phyloP scores from a whole-genome alignment of 495 filamentous ascomycete species.

The Penicillium antarcticum region DNA sequence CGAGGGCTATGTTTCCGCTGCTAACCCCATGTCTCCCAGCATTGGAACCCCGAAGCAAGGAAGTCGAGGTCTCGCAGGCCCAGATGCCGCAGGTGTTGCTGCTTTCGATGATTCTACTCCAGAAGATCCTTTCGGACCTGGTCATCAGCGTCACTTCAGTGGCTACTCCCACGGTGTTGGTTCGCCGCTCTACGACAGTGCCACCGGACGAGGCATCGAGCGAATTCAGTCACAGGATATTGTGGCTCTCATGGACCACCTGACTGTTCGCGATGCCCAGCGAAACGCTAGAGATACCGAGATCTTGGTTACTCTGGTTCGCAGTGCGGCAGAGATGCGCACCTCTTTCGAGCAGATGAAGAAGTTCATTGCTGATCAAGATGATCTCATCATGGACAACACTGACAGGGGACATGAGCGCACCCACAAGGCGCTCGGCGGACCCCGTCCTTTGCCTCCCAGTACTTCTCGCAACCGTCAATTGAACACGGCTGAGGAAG shows the following conservation, averaged over 20 bases:
- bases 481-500: conserved; percentile 60
- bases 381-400: conserved; percentile 76
- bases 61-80: conserved; percentile 56
- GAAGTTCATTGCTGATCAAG: conserved; percentile 80
- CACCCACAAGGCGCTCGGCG: conserved; percentile 75
- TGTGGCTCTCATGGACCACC: conserved; percentile 95
- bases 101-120: conserved; percentile 58
- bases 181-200: conserved; percentile 85
- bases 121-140: conserved; percentile 56
- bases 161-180: conserved; percentile 78
- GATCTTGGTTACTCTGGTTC: conserved; percentile 90
- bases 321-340: conserved; percentile 94
- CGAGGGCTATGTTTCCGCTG: conserved; percentile 89
- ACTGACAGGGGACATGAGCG: conserved; percentile 84
- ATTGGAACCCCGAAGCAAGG: conserved; percentile 57
- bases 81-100: conserved; percentile 53
- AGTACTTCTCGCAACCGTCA: conserved; percentile 40
- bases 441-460: conserved; percentile 80
- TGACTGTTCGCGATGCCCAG: conserved; percentile 95
- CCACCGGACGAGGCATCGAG: conserved; percentile 86
- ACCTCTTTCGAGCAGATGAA: conserved; percentile 97
- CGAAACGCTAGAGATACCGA: conserved; percentile 96
- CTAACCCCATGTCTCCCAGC: conserved; percentile 60
- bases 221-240: conserved; percentile 96
- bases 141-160: conserved; percentile 70